Evolutionary conservation across 108 stramenopile genomes (phyloP).

Genomic region (Nitzschia putrida): DNA sequence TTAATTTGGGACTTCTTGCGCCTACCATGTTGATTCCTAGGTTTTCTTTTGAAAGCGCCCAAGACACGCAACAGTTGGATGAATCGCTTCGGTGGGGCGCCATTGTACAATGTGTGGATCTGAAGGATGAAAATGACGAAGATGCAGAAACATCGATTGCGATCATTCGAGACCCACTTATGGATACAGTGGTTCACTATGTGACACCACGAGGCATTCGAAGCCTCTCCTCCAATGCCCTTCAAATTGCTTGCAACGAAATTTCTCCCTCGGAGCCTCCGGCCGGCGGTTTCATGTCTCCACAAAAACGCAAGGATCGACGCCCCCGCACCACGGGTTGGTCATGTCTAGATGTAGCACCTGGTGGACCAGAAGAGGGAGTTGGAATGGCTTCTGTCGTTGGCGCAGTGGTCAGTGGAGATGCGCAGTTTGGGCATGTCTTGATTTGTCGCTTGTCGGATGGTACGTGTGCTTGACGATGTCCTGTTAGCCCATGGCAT

Average conservation of each 20-base stretch:
- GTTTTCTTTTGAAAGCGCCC: constrained; percentile 59
- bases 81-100: constrained; percentile 47
- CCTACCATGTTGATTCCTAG: constrained; percentile 62
- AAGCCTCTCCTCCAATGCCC: constrained; percentile 62
- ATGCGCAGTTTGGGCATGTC: constrained; percentile 77
- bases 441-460: constrained; percentile 51
- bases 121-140: constrained; percentile 29
- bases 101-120: constrained; percentile 51
- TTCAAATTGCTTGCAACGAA: constrained; percentile 41
- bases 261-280: constrained; percentile 7
- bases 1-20: constrained; percentile 64
- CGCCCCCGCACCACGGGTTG: constrained; percentile 58
- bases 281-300: constrained; percentile 24
- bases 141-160: constrained; percentile 23
- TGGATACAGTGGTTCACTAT: constrained; percentile 64
- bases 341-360: constrained; percentile 50
- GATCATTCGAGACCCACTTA: constrained; percentile 65
- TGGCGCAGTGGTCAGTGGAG: constrained; percentile 62
- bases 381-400: constrained; percentile 24
- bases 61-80: constrained; percentile 57
- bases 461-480: constrained; percentile 34
- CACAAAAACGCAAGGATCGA: constrained; percentile 14
- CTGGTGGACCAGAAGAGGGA: not conserved
- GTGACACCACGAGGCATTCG: constrained; percentile 48
- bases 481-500: not conserved